phyloP scores from a whole-genome alignment of 2,329 filamentous ascomycete genomes.

The Aspergillus flavus region DNA sequence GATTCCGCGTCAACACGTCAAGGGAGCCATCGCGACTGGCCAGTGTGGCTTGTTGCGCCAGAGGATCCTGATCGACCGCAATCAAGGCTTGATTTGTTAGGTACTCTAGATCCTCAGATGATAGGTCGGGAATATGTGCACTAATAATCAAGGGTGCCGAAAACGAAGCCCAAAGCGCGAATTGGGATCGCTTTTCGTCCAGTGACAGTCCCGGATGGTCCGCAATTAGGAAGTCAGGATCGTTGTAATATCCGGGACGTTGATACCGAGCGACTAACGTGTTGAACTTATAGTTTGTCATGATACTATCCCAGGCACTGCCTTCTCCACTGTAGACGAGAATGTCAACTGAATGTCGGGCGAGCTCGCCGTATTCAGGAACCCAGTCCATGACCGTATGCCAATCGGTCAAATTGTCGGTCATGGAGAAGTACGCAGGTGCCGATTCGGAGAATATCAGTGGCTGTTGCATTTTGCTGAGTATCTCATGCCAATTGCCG shows the following conservation, averaged over 20 bases:
- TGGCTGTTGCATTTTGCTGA: slow-evolving; percentile 38
- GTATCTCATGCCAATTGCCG: slow-evolving; percentile 47
- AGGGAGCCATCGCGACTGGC: slow-evolving; percentile 48
- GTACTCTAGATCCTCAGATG: slow-evolving; percentile 37
- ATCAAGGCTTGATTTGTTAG: slow-evolving; percentile 48
- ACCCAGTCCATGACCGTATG: slow-evolving; percentile 52
- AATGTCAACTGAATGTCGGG: slow-evolving; percentile 50
- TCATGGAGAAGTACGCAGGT: slow-evolving; percentile 47
- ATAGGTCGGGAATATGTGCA: slow-evolving; percentile 43
- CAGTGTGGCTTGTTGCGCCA: slow-evolving; percentile 51
- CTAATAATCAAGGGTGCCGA: slow-evolving; percentile 55
- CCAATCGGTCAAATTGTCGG: slow-evolving; percentile 47
- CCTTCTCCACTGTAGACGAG: slow-evolving; percentile 45
- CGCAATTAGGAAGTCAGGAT: slow-evolving; percentile 54
- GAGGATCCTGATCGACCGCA: slow-evolving; percentile 46
- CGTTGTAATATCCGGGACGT: slow-evolving; percentile 51
- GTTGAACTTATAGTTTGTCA: slow-evolving; percentile 52
- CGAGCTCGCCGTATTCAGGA: slow-evolving; percentile 45
- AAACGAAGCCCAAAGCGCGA: slow-evolving; percentile 55
- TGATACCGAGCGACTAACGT: slow-evolving; percentile 48
- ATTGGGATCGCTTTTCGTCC: slow-evolving; percentile 52
- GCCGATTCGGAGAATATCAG: slow-evolving; percentile 52
- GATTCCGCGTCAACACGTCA: slow-evolving; percentile 51
- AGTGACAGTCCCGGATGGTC: slow-evolving; percentile 50
- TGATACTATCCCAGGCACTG: slow-evolving; percentile 52